Evolutionary conservation across 2,329 filamentous ascomycete genomes (phyloP).

Genomic region (Alternaria ethzedia): DNA sequence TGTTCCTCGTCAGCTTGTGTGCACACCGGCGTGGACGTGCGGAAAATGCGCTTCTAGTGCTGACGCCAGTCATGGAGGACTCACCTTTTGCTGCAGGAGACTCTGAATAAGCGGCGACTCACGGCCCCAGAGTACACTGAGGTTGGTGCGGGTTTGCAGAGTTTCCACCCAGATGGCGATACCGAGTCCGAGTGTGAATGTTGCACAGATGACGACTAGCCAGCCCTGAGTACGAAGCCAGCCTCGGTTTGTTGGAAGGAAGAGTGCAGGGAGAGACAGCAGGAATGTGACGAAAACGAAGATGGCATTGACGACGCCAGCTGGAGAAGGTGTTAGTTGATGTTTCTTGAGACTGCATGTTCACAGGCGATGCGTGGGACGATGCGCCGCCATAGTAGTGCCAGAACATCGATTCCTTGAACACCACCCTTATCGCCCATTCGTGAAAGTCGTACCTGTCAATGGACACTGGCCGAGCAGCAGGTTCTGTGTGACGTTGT

Average conservation of each 20-base stretch:
- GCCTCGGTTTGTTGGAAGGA: slow-evolving; percentile 68
- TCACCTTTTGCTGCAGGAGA: slow-evolving; percentile 72
- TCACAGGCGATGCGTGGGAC: slow-evolving; percentile 18
- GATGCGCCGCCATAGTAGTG: slow-evolving; percentile 28
- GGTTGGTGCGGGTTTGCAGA: slow-evolving; percentile 68
- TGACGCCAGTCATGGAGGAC: slow-evolving; percentile 29
- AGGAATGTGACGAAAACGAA: slow-evolving; percentile 75
- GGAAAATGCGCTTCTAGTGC: slow-evolving; percentile 1
- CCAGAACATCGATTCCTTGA: slow-evolving; percentile 20
- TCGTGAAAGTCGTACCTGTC: slow-evolving; percentile 52
- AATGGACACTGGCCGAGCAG: slow-evolving; percentile 61
- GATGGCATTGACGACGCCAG: slow-evolving; percentile 74
- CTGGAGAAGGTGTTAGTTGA: slow-evolving; percentile 49
- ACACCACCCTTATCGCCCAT: not conserved
- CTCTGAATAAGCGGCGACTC: slow-evolving; percentile 66
- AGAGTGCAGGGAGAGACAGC: slow-evolving; percentile 72
- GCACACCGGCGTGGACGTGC: slow-evolving; percentile 4
- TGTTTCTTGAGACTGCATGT: slow-evolving; percentile 2
- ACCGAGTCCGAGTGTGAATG: slow-evolving; percentile 67
- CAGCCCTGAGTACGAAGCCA: slow-evolving; percentile 75
- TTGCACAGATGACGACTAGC: slow-evolving; percentile 69
- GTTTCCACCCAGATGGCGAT: slow-evolving; percentile 73
- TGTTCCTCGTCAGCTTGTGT: slow-evolving; percentile 47
- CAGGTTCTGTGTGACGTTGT: slow-evolving; percentile 59
- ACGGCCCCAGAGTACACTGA: slow-evolving; percentile 65